Evolutionary conservation across 345 rosid genomes (phyloP), one percentile per base, ranked within the genome.

Genomic region (Sisymbrium irio): DNA sequence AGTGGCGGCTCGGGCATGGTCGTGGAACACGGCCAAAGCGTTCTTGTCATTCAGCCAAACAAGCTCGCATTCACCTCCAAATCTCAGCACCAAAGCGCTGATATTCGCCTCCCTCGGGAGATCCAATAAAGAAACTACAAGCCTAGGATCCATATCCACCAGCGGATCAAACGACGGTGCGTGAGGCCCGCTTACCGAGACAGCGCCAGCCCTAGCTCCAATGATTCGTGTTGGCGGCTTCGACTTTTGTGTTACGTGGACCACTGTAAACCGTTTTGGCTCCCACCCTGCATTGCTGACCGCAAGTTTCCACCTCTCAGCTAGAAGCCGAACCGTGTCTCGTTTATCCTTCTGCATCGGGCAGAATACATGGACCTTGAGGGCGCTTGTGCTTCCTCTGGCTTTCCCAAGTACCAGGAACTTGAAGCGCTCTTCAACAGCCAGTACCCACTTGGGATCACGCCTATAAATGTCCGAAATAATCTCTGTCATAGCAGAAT

Each of bases 261-360:
- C 79, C 78, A 89, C 92, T 61, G 86, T 79, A 60, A 92, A 95
- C 55, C 89, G 92, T 82, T 86, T 95, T 39, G 99, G 96, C 84
- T 95, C 99, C 98, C 99, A 85, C 40, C 97, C 98, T 44, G 92
- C 88, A 32, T 88, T 80, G 60, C 46, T 78, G 58, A 92, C 80
- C 11, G 87, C 81, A 79, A 95, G 97, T 82, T 88, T 95, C 98
- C 99, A 95, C 74, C 98, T 90, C 77, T 88, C 99, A n/a, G 97
- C 91, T 73, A 95, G 83, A 49, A 95, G 71, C 79, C 89, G 81
- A 44, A 95, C 83, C 0, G 91, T 93, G 65, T 92, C 99, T 73
- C 92, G 85, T 84, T 92, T 95, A 67, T 92, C 99, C 78, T 95
- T 92, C 75, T 83, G 80, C 97, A 90, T 92, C 5, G 96, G 94